Evolutionary conservation across 176 grass and related monocot species (phyloP).

Genomic region (Hordeum marinum): DNA sequence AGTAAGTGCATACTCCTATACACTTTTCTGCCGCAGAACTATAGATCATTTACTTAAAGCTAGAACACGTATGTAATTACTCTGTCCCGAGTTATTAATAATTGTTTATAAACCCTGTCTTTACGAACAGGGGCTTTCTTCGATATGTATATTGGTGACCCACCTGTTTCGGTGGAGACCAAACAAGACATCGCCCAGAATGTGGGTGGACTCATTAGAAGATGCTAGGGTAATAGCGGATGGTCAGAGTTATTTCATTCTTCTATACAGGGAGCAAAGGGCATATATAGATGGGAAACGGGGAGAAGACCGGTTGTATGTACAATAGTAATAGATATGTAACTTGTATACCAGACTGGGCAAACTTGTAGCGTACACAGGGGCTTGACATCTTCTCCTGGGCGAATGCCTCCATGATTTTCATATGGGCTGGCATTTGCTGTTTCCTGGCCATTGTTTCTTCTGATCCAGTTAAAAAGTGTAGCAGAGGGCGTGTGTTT

Average conservation of each 20-base stretch:
- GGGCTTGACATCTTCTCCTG: slow-evolving; percentile 21
- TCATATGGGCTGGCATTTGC: slow-evolving; percentile 48
- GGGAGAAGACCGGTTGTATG: slow-evolving; percentile 28
- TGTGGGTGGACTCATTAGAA: slow-evolving; percentile 72
- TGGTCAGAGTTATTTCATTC: slow-evolving; percentile 36
- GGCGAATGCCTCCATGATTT: slow-evolving; percentile 41
- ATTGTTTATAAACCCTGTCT: not conserved
- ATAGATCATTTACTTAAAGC: not conserved
- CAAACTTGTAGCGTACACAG: not conserved
- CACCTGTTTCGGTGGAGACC: slow-evolving; percentile 66
- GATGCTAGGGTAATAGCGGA: slow-evolving; percentile 41
- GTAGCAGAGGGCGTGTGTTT: not conserved
- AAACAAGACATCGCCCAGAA: slow-evolving; percentile 83
- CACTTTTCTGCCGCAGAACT: not conserved
- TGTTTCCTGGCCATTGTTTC: slow-evolving; percentile 12
- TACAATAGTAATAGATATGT: slow-evolving; percentile 27
- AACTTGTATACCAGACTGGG: slow-evolving; percentile 18
- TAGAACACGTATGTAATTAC: not conserved
- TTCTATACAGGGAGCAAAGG: slow-evolving; percentile 14
- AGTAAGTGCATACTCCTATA: slow-evolving; percentile 59
- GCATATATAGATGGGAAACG: slow-evolving; percentile 3
- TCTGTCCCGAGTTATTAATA: not conserved
- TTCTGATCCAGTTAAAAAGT: not conserved
- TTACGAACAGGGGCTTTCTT: slow-evolving; percentile 75
- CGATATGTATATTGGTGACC: slow-evolving; percentile 94